A percentile compares a stretch with the other conserved stretches of the same genome.
phyloP scores from a whole-genome alignment of 768 basidiomycete genomes.

The Russula sp. region DNA sequence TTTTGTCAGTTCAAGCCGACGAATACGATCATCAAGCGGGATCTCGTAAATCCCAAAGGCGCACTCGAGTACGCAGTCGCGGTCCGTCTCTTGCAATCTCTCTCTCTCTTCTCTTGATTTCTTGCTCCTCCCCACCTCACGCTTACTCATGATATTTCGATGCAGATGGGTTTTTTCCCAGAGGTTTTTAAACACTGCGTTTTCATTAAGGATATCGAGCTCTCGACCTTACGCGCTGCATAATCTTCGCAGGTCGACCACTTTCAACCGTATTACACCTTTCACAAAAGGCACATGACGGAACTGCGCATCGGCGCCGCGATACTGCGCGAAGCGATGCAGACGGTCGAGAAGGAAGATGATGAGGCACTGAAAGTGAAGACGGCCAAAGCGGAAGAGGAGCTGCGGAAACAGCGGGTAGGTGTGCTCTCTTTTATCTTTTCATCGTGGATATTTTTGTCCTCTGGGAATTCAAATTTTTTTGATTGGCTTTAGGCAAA shows the following conservation, averaged over 20 bases:
- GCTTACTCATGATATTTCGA: not conserved
- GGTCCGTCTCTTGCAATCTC: conserved; percentile 45
- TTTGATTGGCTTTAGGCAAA: conserved; percentile 54
- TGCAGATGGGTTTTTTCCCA: conserved; percentile 48
- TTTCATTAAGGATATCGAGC: not conserved
- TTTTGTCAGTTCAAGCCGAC: conserved; percentile 75
- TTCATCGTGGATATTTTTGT: not conserved
- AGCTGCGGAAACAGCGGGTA: conserved; percentile 57
- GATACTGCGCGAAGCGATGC: conserved; percentile 62
- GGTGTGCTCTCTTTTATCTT: conserved; percentile 7
- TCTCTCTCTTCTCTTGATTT: conserved; percentile 39
- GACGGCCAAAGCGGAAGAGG: conserved; percentile 57
- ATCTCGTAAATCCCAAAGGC: conserved; percentile 67
- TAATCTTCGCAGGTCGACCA: conserved; percentile 49
- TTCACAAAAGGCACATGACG: conserved; percentile 49
- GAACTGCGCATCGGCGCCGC: conserved; percentile 62
- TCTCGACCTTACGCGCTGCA: not conserved
- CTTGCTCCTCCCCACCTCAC: too few relatives aligned
- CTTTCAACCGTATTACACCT: conserved; percentile 73
- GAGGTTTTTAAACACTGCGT: conserved; percentile 44
- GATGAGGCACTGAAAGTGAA: conserved; percentile 48
- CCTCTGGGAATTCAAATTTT: conserved; percentile 5
- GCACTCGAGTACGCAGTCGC: conserved; percentile 77
- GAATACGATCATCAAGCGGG: conserved; percentile 61
- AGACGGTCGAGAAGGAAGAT: conserved; percentile 49